These are phyloP conservation scores for Middelhovenomyces tepae DNA, from an alignment of 805 yeast species.

Conservation along the genomic window DNA sequence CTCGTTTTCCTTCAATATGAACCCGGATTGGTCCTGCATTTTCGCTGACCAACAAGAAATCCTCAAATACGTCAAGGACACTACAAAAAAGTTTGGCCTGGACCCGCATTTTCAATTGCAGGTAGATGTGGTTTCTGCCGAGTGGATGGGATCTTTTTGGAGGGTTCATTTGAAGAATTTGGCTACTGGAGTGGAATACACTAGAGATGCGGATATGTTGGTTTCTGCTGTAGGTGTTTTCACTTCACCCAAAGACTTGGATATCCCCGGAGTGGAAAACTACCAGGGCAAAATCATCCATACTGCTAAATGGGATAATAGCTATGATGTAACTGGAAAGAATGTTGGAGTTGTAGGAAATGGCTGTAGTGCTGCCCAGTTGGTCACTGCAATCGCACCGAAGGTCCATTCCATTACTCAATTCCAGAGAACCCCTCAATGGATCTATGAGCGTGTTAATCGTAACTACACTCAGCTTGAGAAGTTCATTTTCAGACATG, in stretches of 20 bases:
- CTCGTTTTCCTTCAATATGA: constrained; percentile 9
- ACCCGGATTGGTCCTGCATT: constrained; percentile 8
- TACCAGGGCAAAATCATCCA: constrained; percentile 10
- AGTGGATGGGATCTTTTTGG: constrained; percentile 8
- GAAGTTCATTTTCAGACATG: constrained; percentile 8
- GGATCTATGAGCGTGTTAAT: constrained; percentile 13
- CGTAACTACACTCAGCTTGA: constrained; percentile 7
- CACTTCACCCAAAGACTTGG: constrained; percentile 5
- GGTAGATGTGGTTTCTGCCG: constrained; percentile 12
- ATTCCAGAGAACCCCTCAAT: constrained; percentile 16
- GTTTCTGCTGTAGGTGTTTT: constrained; percentile 8
- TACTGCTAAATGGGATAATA: constrained; percentile 10
- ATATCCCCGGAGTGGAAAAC: constrained; percentile 5
- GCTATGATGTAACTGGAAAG: constrained; percentile 12
- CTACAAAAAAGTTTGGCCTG: constrained; percentile 6
- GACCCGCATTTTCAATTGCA: constrained; percentile 8
- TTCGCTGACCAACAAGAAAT: constrained; percentile 8
- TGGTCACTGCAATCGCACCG: constrained; percentile 12
- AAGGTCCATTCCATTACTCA: constrained; percentile 10
- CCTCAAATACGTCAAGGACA: constrained; percentile 6
- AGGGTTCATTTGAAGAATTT: constrained; percentile 3
- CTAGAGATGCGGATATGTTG: constrained; percentile 6
- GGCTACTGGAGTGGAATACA: constrained; percentile 4
- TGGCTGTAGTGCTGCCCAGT: constrained; percentile 16
- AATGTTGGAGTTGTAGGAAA: constrained; percentile 16